Percentiles rank a stretch among this genome's conserved stretches.
Evolutionary conservation across 257 asterid species (phyloP).

Genomic region (Nicotiana noctiflora): DNA sequence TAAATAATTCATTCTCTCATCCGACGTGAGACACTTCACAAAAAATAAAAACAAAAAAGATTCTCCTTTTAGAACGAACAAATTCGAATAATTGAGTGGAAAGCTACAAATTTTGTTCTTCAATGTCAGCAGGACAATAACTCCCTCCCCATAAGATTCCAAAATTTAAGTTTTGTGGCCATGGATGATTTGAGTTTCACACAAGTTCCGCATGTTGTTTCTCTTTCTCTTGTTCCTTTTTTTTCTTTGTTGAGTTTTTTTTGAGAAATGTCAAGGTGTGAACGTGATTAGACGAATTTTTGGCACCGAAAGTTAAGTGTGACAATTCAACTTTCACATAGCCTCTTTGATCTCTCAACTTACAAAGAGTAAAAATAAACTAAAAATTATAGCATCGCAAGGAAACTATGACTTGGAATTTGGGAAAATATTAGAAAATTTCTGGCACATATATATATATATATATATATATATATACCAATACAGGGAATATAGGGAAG

Average conservation of each 20-base stretch:
- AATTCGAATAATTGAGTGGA: slow-evolving; percentile 12
- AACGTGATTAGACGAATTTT: background rate
- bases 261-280: background rate
- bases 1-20: background rate
- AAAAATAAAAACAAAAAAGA: background rate
- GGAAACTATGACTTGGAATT: background rate
- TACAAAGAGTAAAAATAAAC: background rate
- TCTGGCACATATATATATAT: too few species aligned
- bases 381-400: background rate
- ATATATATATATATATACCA: too few species aligned
- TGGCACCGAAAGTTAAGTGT: background rate
- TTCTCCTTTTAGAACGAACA: background rate
- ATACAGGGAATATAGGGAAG: too few species aligned
- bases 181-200: background rate
- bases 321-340: background rate
- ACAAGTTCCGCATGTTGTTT: background rate
- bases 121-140: background rate
- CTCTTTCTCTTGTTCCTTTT: background rate
- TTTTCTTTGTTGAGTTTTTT: background rate
- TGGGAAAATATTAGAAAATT: background rate
- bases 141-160: background rate
- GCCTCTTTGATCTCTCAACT: background rate
- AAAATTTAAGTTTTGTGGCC: background rate
- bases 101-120: slow-evolving; percentile 9
- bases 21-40: background rate